Percentiles rank a stretch among this genome's conserved stretches.
These are phyloP conservation scores for Colletotrichum endophyticum DNA, from an alignment of 2,329 filamentous ascomycete genomes.

Conservation along the genomic window DNA sequence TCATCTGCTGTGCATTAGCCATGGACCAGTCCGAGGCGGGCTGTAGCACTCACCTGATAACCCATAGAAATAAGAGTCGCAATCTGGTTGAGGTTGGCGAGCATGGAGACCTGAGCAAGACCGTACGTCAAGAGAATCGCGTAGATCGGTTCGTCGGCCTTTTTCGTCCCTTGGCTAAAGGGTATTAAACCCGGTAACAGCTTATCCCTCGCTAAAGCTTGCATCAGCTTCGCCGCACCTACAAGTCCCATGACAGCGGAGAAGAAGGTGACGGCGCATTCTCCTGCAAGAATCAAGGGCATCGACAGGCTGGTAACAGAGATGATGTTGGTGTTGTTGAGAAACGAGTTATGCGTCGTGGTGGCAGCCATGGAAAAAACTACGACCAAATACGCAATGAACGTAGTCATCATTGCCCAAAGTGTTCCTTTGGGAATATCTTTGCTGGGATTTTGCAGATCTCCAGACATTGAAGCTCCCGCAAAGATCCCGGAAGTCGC, in stretches of 20 bases:
- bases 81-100: constrained; percentile 86
- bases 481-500: constrained; percentile 64
- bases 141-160: constrained; percentile 75
- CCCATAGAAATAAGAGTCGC: constrained; percentile 91
- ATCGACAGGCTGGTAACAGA: constrained; percentile 81
- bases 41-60: constrained; percentile 65
- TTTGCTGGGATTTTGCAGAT: constrained; percentile 81
- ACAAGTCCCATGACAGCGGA: constrained; percentile 88
- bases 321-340: constrained; percentile 79
- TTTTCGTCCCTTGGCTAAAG: constrained; percentile 76
- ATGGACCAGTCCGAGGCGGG: background rate
- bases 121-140: constrained; percentile 79
- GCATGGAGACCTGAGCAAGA: constrained; percentile 79
- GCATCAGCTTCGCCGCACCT: constrained; percentile 82
- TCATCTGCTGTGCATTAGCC: constrained; percentile 65
- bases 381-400: constrained; percentile 76
- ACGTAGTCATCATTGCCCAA: constrained; percentile 77
- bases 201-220: constrained; percentile 80
- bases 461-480: constrained; percentile 90
- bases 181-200: constrained; percentile 76
- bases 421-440: constrained; percentile 86
- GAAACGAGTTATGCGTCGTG: constrained; percentile 75
- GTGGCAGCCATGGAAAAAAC: constrained; percentile 80
- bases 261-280: constrained; percentile 84
- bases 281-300: constrained; percentile 76